Conservation (phyloP, 139 green algal species). For the Closterium sp. region DNA sequence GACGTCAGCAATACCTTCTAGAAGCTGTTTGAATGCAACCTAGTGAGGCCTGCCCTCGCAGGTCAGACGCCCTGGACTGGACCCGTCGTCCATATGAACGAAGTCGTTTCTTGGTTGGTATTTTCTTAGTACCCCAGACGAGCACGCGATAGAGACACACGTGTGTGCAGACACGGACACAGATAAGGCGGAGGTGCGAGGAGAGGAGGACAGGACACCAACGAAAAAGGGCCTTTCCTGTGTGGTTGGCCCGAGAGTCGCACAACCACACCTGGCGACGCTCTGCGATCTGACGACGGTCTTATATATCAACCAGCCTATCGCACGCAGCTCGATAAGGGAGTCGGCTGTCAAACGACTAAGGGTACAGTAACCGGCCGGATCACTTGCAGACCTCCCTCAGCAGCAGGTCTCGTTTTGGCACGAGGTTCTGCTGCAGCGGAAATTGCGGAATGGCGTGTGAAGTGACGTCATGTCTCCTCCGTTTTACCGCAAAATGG, state of each 20-base stretch:
- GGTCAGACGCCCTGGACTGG: no score
- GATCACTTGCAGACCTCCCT: background rate
- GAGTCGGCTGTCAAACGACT: background rate
- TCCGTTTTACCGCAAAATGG: background rate
- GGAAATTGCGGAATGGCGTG: background rate
- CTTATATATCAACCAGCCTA: background rate
- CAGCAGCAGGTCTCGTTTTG: background rate
- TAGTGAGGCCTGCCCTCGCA: no score
- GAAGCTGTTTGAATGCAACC: no score
- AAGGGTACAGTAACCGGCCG: background rate
- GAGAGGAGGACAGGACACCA: background rate
- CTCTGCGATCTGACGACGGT: background rate
- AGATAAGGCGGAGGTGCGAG: background rate
- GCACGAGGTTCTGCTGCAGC: background rate
- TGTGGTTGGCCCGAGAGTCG: background rate
- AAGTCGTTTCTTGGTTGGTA: no score
- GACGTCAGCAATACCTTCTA: no score
- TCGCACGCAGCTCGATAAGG: background rate
- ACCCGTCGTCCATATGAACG: no score
- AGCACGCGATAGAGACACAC: background rate
- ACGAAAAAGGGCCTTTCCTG: background rate
- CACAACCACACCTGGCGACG: background rate
- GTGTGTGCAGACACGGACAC: no score
- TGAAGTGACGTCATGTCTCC: background rate
- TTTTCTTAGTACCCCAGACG: background rate